Base-by-base conservation (phyloP, 768 basidiomycete genomes). In the Coprinopsis cinerea region DNA sequence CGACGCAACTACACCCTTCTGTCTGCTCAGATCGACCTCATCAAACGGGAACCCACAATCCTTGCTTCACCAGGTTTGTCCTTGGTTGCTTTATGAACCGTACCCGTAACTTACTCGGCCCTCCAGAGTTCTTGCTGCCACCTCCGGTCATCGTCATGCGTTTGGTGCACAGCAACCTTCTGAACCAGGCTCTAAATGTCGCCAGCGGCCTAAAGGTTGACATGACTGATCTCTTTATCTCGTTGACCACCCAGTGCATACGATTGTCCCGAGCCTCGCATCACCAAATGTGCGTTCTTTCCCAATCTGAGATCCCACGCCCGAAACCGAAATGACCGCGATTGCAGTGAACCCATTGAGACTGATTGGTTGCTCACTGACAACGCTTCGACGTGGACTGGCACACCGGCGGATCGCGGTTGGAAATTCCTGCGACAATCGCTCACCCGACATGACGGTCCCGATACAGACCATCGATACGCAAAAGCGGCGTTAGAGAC, bases 381-480 rank as follows among this genome's bases (percentile, higher is more conserved):
- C 59, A 81, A 83, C 52, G 76, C 89, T 9, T 76, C 82, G 1
- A 85, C 87, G 0, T 95, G 95, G 85, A 77, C 86, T 17, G 94
- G 94, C 3, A 78, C 86, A 4, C 72, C 83, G 15, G 77, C 82
- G 28, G 85, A 89, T 55, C 79, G 88, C 53, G 92, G 84, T 3
- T 93, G 93, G 89, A 78, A 87, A 60, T 92, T 92, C 64, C 76
- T 99, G 39, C 86, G 91, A 55, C 75, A 82, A 55, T 78, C 84
- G 17, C 72, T 97, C 53, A 79, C 84, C 49, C 80, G 84, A 42
- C 79, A 96, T 57, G 95, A 99, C 61, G 72, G 72, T 10, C 58
- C 70, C 17, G 77, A 81, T 45, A 88, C 81, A 13, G 83, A 91
- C 61, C 83, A 77, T 67, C 75, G 75, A 50, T 95, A 96, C 63